Evolutionary conservation across 768 basidiomycete genomes (phyloP).

Genomic region (Panellus pusillus): DNA sequence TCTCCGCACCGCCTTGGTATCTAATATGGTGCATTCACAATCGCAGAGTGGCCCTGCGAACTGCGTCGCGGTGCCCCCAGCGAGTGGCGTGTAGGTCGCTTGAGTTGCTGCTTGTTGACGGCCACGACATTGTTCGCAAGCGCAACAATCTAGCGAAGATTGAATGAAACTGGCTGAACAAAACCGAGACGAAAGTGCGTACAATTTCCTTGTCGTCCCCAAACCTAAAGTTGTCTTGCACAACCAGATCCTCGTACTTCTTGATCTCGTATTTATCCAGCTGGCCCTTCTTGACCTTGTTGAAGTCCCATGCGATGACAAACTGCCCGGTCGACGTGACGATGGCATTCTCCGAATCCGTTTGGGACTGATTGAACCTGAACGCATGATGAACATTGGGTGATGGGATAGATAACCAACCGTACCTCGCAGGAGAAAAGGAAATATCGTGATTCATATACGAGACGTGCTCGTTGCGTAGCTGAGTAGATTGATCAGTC

Average conservation of each 20-base stretch:
- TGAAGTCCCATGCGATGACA: conserved; percentile 97
- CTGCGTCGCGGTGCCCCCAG: conserved; percentile 48
- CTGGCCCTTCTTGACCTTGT: conserved; percentile 89
- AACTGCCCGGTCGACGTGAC: conserved; percentile 92
- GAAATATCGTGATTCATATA: conserved; percentile 88
- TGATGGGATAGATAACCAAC: conserved; percentile 1
- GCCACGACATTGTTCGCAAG: conserved; percentile 91
- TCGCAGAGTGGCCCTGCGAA: conserved; percentile 54
- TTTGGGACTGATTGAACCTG: conserved; percentile 92
- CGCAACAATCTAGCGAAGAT: conserved; percentile 80
- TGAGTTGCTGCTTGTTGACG: conserved; percentile 90
- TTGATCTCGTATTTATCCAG: conserved; percentile 95
- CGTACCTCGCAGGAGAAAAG: conserved; percentile 92
- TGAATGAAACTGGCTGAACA: background rate
- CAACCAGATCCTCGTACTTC: conserved; percentile 91
- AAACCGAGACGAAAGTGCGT: conserved; percentile 31
- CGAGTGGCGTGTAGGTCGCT: conserved; percentile 77
- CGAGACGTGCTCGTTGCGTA: conserved; percentile 88
- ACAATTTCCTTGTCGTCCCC: conserved; percentile 97
- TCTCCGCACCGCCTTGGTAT: background rate
- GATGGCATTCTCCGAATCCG: conserved; percentile 90
- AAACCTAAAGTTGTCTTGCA: conserved; percentile 97
- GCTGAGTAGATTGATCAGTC: conserved; percentile 21
- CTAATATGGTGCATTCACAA: conserved; percentile 70
- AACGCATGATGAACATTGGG: conserved; percentile 7